Evolutionary conservation across 495 filamentous ascomycete species (phyloP), one percentile per base, ranked within the genome.

Genomic region (Usnea hakonensis): DNA sequence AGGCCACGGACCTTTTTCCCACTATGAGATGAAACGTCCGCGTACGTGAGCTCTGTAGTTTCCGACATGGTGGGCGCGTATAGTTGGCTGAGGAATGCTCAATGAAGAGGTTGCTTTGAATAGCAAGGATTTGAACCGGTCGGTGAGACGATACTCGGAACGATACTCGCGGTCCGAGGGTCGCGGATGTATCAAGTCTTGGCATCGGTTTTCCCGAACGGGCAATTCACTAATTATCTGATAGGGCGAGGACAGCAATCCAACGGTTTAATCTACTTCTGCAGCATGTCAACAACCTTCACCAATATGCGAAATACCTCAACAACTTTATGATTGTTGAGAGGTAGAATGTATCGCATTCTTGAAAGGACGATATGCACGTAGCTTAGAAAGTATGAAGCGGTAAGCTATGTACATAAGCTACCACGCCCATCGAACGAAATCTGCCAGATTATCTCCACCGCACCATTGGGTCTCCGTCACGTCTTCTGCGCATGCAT

Each of bases 1-100:
- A 16, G 17, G 13, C 17, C 36, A 46, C 63, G 4, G 46, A 70
- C 68, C 64, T 97, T 97, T 87, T 97, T 97, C 72, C 85, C 86
- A 77, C 85, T 89, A 81, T 99, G 95, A 72, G 81, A 83, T 64
- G 88, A 80, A 73, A 97, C 85, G 68, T 97, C 90, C 67, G 85
- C 77, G 78, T 89, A 90, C 60, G 92, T 96, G 77, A 87, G 82
- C 75, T 90, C 82, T 77, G 90, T 82, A 41, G 65, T 66, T 64
- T 79, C 75, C 67, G 86, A 81, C 87, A 90, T 90, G 70, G 74
- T 87, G 71, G 70, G 65, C 57, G n/a, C 33, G n/a, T 35, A 32
- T 19, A 37, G 21, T 26, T 2, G 43, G 37, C 13, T 11, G 30
- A 57, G 19, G 28, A 48, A n/a, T n/a, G 26, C 5, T 44, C 6